Conservation (phyloP, 2,329 filamentous ascomycete genomes). For the Penicillium sp. region DNA sequence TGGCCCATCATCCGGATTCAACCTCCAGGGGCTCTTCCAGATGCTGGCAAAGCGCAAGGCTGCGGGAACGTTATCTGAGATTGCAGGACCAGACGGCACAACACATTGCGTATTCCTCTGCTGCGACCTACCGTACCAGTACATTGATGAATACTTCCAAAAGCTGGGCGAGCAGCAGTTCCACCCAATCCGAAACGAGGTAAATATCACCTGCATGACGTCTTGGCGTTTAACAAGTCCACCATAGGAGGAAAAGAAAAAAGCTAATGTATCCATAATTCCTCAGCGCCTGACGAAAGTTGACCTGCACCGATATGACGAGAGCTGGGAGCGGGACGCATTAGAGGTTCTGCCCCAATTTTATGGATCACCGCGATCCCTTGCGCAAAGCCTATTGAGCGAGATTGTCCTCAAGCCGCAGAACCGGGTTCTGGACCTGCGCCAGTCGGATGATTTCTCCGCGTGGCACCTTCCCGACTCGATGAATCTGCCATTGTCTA, state of each 20-base stretch:
- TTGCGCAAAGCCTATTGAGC: slow-evolving; percentile 22
- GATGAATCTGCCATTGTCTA: slow-evolving; percentile 47
- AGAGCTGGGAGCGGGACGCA: slow-evolving; percentile 54
- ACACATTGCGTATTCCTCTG: slow-evolving; percentile 61
- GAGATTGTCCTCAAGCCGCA: slow-evolving; percentile 30
- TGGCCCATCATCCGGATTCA: slow-evolving; percentile 62
- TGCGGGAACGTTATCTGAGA: slow-evolving; percentile 45
- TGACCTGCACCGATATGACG: slow-evolving; percentile 57
- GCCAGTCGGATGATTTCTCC: slow-evolving; percentile 45
- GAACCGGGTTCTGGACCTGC: slow-evolving; percentile 48
- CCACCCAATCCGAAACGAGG: slow-evolving; percentile 50
- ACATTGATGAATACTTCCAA: slow-evolving; percentile 60
- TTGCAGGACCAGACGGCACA: slow-evolving; percentile 49
- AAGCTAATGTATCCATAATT: background rate
- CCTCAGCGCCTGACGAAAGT: slow-evolving; percentile 49
- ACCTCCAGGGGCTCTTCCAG: slow-evolving; percentile 54
- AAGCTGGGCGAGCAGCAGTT: slow-evolving; percentile 54
- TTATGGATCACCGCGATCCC: slow-evolving; percentile 28
- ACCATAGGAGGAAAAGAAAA: slow-evolving; percentile 2
- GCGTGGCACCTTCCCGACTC: slow-evolving; percentile 47
- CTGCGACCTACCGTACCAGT: slow-evolving; percentile 65
- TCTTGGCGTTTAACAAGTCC: background rate
- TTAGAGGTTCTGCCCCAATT: slow-evolving; percentile 43
- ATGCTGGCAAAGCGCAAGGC: slow-evolving; percentile 52
- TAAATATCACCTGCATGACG: slow-evolving; percentile 23